A percentile compares a stretch with the other conserved stretches of the same genome.
Conservation (phyloP, 2,329 filamentous ascomycete species). For the Phialophora expanda region DNA sequence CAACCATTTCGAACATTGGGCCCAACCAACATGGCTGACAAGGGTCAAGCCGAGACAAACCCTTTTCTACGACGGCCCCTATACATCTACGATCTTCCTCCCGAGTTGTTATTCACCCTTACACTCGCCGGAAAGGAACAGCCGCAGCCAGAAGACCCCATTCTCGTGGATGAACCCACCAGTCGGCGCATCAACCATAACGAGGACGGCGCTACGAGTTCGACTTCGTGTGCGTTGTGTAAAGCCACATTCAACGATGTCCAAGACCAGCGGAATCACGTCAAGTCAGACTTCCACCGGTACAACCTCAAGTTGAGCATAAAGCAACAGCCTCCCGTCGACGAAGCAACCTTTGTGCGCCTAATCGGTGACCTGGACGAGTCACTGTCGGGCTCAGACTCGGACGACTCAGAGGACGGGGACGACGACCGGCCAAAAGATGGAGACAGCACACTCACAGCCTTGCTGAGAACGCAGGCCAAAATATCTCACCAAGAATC, state of each 20-base stretch:
- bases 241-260: constrained; percentile 71
- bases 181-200: background rate
- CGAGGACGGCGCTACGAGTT: constrained; percentile 52
- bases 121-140: constrained; percentile 49
- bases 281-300: constrained; percentile 86
- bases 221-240: constrained; percentile 83
- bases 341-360: constrained; percentile 83
- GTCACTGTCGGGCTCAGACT: constrained; percentile 81
- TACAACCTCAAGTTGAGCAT: constrained; percentile 96
- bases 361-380: constrained; percentile 86
- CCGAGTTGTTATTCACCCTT: constrained; percentile 72
- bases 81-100: constrained; percentile 79
- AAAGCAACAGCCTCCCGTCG: constrained; percentile 71
- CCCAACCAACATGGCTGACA: constrained; percentile 24
- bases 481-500: constrained; percentile 63
- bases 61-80: constrained; percentile 54
- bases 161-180: constrained; percentile 3
- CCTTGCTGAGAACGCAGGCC: constrained; percentile 82
- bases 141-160: constrained; percentile 31
- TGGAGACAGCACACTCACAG: constrained; percentile 74
- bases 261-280: constrained; percentile 81
- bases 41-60: constrained; percentile 28
- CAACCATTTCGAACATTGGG: background rate
- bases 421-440: constrained; percentile 48
- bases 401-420: constrained; percentile 70